Conservation (phyloP, 2,329 filamentous ascomycete species). For the Magnaporthiopsis incrustans region DNA sequence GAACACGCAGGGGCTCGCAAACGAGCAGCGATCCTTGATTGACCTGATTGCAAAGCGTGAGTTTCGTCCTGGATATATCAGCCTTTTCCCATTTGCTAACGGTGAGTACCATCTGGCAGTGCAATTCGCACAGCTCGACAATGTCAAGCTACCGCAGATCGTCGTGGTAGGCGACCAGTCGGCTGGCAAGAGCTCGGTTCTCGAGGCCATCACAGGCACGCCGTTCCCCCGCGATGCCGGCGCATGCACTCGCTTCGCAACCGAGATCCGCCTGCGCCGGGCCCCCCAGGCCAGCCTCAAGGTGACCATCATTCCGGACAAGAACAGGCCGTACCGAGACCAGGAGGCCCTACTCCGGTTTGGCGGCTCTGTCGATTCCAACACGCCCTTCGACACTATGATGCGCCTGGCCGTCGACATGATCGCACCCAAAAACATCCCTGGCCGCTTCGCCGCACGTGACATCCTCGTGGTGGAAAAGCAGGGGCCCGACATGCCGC, state of each 20-base stretch:
- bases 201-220: slow-evolving; percentile 56
- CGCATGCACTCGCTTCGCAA: slow-evolving; percentile 54
- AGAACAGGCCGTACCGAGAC: slow-evolving; percentile 35
- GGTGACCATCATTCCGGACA: slow-evolving; percentile 49
- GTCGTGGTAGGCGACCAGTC: slow-evolving; percentile 59
- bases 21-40: slow-evolving; percentile 48
- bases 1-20: slow-evolving; percentile 39
- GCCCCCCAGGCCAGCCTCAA: slow-evolving; percentile 34
- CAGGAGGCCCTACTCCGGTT: slow-evolving; percentile 39
- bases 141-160: slow-evolving; percentile 47
- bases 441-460: slow-evolving; percentile 41
- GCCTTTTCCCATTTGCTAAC: not conserved
- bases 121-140: slow-evolving; percentile 25
- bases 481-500: slow-evolving; percentile 48
- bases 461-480: slow-evolving; percentile 53
- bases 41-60: slow-evolving; percentile 39
- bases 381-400: slow-evolving; percentile 39
- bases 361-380: slow-evolving; percentile 35
- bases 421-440: slow-evolving; percentile 41
- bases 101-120: slow-evolving; percentile 9
- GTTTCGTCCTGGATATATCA: not conserved
- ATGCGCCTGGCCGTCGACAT: slow-evolving; percentile 42
- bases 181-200: slow-evolving; percentile 54
- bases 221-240: slow-evolving; percentile 52
- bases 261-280: slow-evolving; percentile 34